Conservation (phyloP, 1,284 basidiomycete species). For the Thecaphora frezii region DNA sequence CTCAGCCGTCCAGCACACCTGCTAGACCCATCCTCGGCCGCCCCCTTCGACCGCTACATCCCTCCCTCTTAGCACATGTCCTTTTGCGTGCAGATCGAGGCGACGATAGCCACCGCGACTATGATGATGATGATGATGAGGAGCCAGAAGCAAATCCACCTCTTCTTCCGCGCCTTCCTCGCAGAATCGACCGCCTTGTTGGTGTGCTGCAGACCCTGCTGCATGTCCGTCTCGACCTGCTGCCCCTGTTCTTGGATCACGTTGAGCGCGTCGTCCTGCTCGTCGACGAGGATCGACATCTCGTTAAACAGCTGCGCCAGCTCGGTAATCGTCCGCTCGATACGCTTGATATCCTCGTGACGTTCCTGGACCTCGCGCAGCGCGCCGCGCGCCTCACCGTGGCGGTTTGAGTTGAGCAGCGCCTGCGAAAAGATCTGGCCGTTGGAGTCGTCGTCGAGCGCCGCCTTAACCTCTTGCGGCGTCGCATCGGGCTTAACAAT, state of each 20-base stretch:
- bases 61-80: slow-evolving; percentile 19
- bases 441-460: slow-evolving; percentile 75
- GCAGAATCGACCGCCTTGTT: slow-evolving; percentile 73
- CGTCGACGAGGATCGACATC: slow-evolving; percentile 56
- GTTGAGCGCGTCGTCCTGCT: slow-evolving; percentile 57
- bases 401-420: slow-evolving; percentile 74
- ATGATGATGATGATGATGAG: slow-evolving; percentile 45
- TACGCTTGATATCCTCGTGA: slow-evolving; percentile 81
- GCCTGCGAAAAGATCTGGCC: slow-evolving; percentile 83
- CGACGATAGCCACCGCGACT: slow-evolving; percentile 42
- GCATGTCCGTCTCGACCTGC: slow-evolving; percentile 52
- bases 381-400: slow-evolving; percentile 79
- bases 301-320: slow-evolving; percentile 86
- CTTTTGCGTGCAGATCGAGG: slow-evolving; percentile 32
- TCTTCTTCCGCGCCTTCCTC: slow-evolving; percentile 73
- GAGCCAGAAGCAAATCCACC: slow-evolving; percentile 57
- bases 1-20: no score
- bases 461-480: slow-evolving; percentile 72
- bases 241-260: slow-evolving; percentile 50
- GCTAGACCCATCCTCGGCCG: no score
- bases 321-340: slow-evolving; percentile 84
- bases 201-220: slow-evolving; percentile 63
- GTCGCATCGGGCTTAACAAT: slow-evolving; percentile 90
- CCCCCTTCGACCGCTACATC: no score
- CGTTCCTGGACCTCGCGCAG: slow-evolving; percentile 88